Evolutionary conservation across 2,329 filamentous ascomycete species (phyloP).

Genomic region (Colletotrichum scovillei): DNA sequence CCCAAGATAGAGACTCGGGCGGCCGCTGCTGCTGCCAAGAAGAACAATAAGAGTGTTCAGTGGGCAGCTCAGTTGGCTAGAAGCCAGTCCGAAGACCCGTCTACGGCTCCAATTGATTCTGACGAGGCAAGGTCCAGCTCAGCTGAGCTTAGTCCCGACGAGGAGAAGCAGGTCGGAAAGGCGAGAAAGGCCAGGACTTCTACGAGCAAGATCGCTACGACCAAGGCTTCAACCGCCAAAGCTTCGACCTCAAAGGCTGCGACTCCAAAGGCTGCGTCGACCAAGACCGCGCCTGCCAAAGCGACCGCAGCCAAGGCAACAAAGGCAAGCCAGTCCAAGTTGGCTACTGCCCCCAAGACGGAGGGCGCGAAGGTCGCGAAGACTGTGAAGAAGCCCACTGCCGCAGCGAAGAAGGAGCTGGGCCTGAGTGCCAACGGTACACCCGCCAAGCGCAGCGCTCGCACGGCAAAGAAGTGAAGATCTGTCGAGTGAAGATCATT

Average conservation of each 20-base stretch:
- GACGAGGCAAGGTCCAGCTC: background rate
- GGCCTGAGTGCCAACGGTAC: constrained; percentile 30
- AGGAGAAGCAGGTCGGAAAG: constrained; percentile 28
- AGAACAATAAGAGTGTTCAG: constrained; percentile 20
- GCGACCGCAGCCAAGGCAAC: constrained; percentile 1
- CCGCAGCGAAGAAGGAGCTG: constrained; percentile 27
- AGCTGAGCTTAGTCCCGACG: background rate
- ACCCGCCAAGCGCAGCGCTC: constrained; percentile 24
- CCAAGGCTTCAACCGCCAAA: background rate
- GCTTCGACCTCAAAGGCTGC: background rate
- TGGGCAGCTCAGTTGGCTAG: constrained; percentile 27
- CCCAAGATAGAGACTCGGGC: background rate
- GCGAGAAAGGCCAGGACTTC: constrained; percentile 1
- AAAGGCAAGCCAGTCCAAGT: constrained; percentile 18
- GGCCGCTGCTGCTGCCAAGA: background rate
- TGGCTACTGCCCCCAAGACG: constrained; percentile 39
- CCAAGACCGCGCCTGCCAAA: background rate
- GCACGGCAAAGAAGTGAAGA: constrained; percentile 20
- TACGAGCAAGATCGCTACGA: background rate
- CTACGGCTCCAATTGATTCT: background rate
- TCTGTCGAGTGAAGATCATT: background rate
- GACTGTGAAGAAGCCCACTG: constrained; percentile 26
- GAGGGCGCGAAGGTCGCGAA: constrained; percentile 46
- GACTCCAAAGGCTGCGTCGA: background rate
- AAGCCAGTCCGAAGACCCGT: constrained; percentile 18